Evolutionary conservation across 2,329 filamentous ascomycete species (phyloP).

Genomic region (Aspergillus eucalypticola): DNA sequence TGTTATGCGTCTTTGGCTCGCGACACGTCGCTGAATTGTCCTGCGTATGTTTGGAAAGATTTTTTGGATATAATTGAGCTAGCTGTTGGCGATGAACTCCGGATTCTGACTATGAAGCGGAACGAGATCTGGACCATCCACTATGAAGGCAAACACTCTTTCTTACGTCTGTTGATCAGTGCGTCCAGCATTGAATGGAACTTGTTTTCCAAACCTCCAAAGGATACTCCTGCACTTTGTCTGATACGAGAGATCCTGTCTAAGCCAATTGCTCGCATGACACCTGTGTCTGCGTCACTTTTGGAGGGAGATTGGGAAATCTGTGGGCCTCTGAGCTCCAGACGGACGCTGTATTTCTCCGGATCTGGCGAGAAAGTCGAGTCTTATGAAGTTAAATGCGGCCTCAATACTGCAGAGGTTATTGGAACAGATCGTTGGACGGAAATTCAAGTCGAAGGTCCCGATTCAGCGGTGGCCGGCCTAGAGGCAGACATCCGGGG

Average conservation of each 20-base stretch:
- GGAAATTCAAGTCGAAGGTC: slow-evolving; percentile 42
- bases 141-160: slow-evolving; percentile 29
- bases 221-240: slow-evolving; percentile 40
- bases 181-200: slow-evolving; percentile 45
- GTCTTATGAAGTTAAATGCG: slow-evolving; percentile 44
- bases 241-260: slow-evolving; percentile 45
- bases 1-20: slow-evolving; percentile 25
- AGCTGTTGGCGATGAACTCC: slow-evolving; percentile 29
- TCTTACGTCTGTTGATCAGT: slow-evolving; percentile 30
- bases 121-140: slow-evolving; percentile 33
- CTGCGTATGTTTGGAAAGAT: slow-evolving; percentile 30
- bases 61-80: slow-evolving; percentile 35
- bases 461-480: slow-evolving; percentile 27
- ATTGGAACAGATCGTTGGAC: slow-evolving; percentile 47
- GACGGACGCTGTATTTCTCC: slow-evolving; percentile 38
- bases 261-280: slow-evolving; percentile 52
- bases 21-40: slow-evolving; percentile 16
- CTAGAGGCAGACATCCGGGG: slow-evolving; percentile 50
- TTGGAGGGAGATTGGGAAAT: slow-evolving; percentile 49
- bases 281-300: slow-evolving; percentile 31
- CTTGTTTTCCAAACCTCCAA: slow-evolving; percentile 49
- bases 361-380: slow-evolving; percentile 35
- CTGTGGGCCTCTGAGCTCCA: slow-evolving; percentile 41
- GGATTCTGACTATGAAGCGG: slow-evolving; percentile 33
- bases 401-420: slow-evolving; percentile 41